phyloP scores from a whole-genome alignment of 164 flowering plant genomes.

The Sedum album region DNA sequence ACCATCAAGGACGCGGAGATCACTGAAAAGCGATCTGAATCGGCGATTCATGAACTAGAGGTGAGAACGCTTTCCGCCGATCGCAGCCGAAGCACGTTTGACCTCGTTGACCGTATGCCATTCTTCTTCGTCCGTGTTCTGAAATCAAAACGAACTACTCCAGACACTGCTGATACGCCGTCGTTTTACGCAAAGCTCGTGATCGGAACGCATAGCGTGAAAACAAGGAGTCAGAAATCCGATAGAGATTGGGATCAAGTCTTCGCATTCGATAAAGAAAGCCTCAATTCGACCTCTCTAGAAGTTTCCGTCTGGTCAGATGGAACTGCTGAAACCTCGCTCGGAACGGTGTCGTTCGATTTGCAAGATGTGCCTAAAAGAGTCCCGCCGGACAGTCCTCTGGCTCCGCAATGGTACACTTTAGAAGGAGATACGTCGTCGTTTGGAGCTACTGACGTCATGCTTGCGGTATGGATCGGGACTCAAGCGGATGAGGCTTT shows the following conservation, averaged over 20 bases:
- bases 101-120: constrained; percentile 77
- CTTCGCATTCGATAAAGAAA: constrained; percentile 78
- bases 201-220: constrained; percentile 69
- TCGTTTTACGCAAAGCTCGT: constrained; percentile 49
- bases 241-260: constrained; percentile 86
- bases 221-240: constrained; percentile 36
- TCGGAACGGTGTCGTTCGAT: constrained; percentile 81
- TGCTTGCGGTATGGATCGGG: constrained; percentile 93
- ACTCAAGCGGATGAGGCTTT: constrained; percentile 96
- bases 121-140: constrained; percentile 71
- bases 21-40: constrained; percentile 16
- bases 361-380: constrained; percentile 79
- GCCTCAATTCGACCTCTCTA: constrained; percentile 57
- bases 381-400: constrained; percentile 92
- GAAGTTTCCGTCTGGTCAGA: constrained; percentile 63
- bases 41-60: constrained; percentile 29
- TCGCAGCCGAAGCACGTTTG: constrained; percentile 39
- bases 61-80: constrained; percentile 29
- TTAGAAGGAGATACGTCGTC: constrained; percentile 51
- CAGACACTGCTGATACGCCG: neutral
- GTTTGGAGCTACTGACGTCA: constrained; percentile 48
- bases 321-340: constrained; percentile 23
- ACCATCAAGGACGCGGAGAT: constrained; percentile 6
- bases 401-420: constrained; percentile 96
- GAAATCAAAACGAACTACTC: constrained; percentile 52